These are phyloP conservation scores for Prunus padus DNA, from an alignment of 306 rosid genomes.

Conservation along the genomic window DNA sequence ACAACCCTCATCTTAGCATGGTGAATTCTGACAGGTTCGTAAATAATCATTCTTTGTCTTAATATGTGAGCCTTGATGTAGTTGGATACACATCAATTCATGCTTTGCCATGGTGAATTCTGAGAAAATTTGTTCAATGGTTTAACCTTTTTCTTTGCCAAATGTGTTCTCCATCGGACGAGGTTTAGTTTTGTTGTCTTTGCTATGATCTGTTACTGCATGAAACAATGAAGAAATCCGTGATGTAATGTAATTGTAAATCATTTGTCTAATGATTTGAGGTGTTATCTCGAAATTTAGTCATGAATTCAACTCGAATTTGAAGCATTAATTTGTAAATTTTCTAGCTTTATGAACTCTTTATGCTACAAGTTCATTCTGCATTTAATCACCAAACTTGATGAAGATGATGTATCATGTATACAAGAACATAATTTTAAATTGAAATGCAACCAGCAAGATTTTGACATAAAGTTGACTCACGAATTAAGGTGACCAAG, in stretches of 20 bases:
- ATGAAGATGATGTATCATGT: too few species aligned
- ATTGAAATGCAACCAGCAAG: too few species aligned
- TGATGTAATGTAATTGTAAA: neutral
- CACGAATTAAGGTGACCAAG: too few species aligned
- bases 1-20: slow-evolving; percentile 21
- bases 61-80: neutral
- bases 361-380: too few species aligned
- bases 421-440: too few species aligned
- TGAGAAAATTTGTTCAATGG: neutral
- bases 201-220: neutral
- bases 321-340: neutral
- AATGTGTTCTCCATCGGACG: too few species aligned
- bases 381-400: neutral
- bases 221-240: neutral
- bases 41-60: neutral
- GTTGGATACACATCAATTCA: neutral
- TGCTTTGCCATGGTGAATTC: neutral
- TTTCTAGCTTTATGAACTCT: too few species aligned
- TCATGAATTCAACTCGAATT: neutral
- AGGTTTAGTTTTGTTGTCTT: neutral
- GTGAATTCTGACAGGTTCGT: slow-evolving; percentile 39
- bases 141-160: neutral
- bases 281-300: neutral
- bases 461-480: too few species aligned
- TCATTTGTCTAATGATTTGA: neutral